Evolutionary conservation across 331 rosid species (phyloP), one percentile per base, ranked within the genome.

Genomic region (Phaseolus coccineus): DNA sequence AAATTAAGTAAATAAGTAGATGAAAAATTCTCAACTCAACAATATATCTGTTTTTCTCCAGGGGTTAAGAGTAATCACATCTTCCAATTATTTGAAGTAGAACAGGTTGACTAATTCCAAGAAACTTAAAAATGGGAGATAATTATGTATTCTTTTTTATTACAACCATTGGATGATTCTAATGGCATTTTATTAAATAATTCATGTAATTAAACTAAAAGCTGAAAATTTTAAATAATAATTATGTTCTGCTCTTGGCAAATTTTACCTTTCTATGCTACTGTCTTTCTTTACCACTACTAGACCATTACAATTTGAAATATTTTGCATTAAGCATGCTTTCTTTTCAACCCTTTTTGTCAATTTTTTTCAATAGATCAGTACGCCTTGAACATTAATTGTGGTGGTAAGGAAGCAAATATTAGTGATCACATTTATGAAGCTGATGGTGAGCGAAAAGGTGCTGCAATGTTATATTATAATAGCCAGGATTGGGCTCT

Each of bases 391-490:
- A 80, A 77, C 91, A 85, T 95, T 33, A 95, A 95, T 58, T 95
- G 99, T 37, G 99, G 99, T 12, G 98, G 97, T 39, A 86, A 63
- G 31, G 98, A 95, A 80, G 90, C 81, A 78, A 70, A 69, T 69
- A 65, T 92, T 47, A 82, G 44, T 52, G 86, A 79, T 69, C 31
- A 35, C 2, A 87, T 75, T 64, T 94, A 86, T 47, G 85, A 87
- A 75, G 96, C 86, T 8, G 98, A 94, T 72, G 76, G 63, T 73
- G 98, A 92, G 86, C 85, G 48, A 83, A 91, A 85, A 69, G 97
- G 97, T 15, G 94, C 97, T 77, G 87, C 98, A 31, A 73, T 78
- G 92, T 86, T 87, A 69, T 94, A 88, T 80, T 88, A 85, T 81
- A 22, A 25, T 73, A 47, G 79, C 72, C 84, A 77, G 75, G 79